A percentile compares a stretch with the other conserved stretches of the same genome.
phyloP scores from a whole-genome alignment of 2,329 filamentous ascomycete genomes.

The Chrysoporthe austroafricana region DNA sequence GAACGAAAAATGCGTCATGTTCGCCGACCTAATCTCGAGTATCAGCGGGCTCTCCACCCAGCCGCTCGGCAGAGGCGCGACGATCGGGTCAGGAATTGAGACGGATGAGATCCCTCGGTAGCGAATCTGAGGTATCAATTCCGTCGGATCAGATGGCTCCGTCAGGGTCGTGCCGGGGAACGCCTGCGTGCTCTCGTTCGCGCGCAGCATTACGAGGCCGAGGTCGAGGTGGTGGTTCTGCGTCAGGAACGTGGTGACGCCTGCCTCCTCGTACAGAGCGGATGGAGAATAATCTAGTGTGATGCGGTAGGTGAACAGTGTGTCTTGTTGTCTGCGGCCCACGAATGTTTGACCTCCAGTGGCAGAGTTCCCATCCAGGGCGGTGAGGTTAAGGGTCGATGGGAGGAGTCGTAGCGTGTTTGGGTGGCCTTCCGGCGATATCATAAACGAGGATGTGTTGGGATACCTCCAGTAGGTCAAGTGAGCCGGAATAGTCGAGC shows the following conservation, averaged over 20 bases:
- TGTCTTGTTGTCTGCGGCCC: conserved; percentile 60
- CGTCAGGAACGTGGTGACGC: conserved; percentile 56
- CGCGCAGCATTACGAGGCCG: conserved; percentile 43
- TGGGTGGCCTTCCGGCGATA: conserved; percentile 47
- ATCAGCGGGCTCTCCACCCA: conserved; percentile 44
- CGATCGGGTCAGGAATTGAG: conserved; percentile 42
- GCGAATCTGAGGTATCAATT: conserved; percentile 45
- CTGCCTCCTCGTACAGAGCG: conserved; percentile 50
- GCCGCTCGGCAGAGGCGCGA: conserved; percentile 42
- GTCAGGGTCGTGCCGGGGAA: conserved; percentile 30
- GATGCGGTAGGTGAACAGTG: conserved; percentile 55
- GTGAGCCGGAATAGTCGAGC: conserved; percentile 52
- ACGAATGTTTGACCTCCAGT: conserved; percentile 57
- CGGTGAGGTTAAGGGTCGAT: conserved; percentile 57
- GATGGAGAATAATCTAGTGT: conserved; percentile 49
- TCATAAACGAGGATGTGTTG: conserved; percentile 46
- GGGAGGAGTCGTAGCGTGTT: conserved; percentile 52
- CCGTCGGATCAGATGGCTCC: conserved; percentile 20
- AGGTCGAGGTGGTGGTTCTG: conserved; percentile 58
- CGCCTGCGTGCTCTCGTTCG: conserved; percentile 32
- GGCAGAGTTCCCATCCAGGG: conserved; percentile 51
- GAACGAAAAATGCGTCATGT: conserved; percentile 50
- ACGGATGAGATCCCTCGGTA: conserved; percentile 49
- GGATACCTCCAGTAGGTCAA: conserved; percentile 62
- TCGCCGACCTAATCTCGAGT: conserved; percentile 47